These are phyloP conservation scores for Spathaspora hagerdaliae DNA, from an alignment of 805 yeast species.

Conservation along the genomic window DNA sequence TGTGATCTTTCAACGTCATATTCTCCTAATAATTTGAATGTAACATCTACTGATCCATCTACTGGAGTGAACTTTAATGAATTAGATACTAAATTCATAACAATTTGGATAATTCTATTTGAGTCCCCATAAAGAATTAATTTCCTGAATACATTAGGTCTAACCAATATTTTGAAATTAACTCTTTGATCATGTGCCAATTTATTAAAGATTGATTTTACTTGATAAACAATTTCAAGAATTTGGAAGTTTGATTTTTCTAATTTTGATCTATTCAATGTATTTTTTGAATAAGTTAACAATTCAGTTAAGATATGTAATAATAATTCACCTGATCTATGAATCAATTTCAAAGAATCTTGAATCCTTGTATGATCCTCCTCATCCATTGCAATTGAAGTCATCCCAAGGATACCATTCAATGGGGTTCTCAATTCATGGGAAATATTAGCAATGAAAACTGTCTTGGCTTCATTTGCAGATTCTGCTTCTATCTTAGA, in stretches of 20 bases:
- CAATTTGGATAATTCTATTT: conserved; percentile 83
- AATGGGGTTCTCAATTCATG: conserved; percentile 87
- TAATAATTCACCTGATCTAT: conserved; percentile 86
- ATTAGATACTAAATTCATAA: conserved; percentile 89
- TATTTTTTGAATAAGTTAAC: conserved; percentile 88
- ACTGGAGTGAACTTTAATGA: conserved; percentile 90
- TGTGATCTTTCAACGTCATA: conserved; percentile 55
- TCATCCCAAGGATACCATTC: conserved; percentile 95
- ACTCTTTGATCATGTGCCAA: conserved; percentile 77
- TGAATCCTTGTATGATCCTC: conserved; percentile 62
- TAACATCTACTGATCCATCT: conserved; percentile 73
- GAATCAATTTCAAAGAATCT: conserved; percentile 74
- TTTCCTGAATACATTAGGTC: conserved; percentile 57
- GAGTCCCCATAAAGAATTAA: conserved; percentile 82
- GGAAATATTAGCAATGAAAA: conserved; percentile 29
- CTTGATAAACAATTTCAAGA: conserved; percentile 78
- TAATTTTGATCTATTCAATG: conserved; percentile 73
- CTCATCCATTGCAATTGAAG: conserved; percentile 90
- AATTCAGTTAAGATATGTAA: conserved; percentile 87
- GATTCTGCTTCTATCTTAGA: conserved; percentile 88
- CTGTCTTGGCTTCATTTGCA: conserved; percentile 94
- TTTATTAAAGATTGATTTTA: conserved; percentile 79
- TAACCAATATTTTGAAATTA: conserved; percentile 54
- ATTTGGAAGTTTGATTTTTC: conserved; percentile 81
- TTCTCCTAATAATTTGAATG: conserved; percentile 62